Conservation (phyloP, 2,329 filamentous ascomycete species). For the Chalaropsis thielavioides region DNA sequence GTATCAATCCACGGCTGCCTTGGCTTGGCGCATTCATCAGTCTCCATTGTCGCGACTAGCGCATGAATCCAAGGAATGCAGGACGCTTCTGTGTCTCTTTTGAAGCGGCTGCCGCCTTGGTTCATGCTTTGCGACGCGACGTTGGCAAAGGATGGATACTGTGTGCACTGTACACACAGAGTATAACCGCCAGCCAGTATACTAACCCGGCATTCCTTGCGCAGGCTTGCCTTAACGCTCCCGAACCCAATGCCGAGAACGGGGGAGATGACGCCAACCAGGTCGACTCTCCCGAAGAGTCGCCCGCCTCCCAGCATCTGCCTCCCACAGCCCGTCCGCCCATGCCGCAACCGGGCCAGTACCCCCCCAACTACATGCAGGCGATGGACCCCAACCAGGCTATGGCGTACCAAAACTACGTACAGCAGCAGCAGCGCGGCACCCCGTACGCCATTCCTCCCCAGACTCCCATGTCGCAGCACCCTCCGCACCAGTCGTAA, state of each 20-base stretch:
- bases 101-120: background rate
- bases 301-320: constrained; percentile 53
- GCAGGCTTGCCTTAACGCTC: constrained; percentile 90
- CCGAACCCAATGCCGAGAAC: constrained; percentile 75
- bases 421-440: constrained; percentile 53
- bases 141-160: background rate
- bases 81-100: no score
- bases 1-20: constrained; percentile 21
- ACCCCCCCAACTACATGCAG: constrained; percentile 51
- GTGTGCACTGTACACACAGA: background rate
- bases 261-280: constrained; percentile 55
- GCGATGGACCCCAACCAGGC: constrained; percentile 45
- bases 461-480: constrained; percentile 64
- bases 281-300: constrained; percentile 85
- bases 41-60: no score
- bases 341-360: constrained; percentile 35
- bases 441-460: constrained; percentile 67
- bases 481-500: constrained; percentile 67
- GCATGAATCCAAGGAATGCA: no score
- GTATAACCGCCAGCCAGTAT: background rate
- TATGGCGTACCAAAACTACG: constrained; percentile 70
- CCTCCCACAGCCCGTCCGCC: constrained; percentile 33
- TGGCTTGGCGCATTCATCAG: background rate
- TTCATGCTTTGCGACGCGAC: background rate
- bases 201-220: constrained; percentile 15